Evolutionary conservation across 208 protist species (phyloP).

Genomic region (Crithidia bombi): DNA sequence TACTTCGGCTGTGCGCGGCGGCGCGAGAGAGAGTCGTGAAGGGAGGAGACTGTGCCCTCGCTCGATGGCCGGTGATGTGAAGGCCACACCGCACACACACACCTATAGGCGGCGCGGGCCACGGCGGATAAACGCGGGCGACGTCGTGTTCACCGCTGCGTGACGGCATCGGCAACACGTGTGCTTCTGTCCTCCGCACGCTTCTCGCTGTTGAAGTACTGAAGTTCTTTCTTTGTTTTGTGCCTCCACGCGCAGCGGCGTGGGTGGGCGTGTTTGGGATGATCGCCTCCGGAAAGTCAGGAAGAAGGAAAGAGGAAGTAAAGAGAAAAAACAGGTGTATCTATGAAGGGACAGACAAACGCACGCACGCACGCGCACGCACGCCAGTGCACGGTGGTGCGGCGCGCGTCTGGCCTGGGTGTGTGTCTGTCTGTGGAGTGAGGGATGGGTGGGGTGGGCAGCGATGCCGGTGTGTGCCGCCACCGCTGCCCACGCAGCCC

Average conservation of each 20-base stretch:
- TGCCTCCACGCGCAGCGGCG: background rate
- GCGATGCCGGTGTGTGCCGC: slow-evolving; percentile 11
- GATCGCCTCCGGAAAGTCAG: slow-evolving; percentile 1
- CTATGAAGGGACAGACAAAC: slow-evolving; percentile 2
- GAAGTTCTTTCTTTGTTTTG: background rate
- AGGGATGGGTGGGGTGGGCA: background rate
- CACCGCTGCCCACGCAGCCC: slow-evolving; percentile 10
- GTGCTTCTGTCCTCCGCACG: no score
- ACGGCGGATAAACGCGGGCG: no score
- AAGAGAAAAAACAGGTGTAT: slow-evolving; percentile 23
- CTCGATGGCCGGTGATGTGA: no score
- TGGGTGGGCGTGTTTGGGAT: background rate
- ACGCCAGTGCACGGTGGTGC: no score
- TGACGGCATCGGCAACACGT: no score
- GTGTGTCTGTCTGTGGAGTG: slow-evolving; percentile 16
- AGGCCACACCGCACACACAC: no score
- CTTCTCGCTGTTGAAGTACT: no score
- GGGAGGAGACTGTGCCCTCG: no score
- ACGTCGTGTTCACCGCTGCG: no score
- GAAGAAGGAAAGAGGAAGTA: slow-evolving; percentile 13
- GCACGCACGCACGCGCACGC: background rate
- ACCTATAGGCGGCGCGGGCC: no score
- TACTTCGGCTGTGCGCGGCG: no score
- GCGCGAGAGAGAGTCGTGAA: no score
- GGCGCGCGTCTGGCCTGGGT: background rate